Conservation (phyloP, 75 land plant species). For the Chamaecyparis obtusa region DNA sequence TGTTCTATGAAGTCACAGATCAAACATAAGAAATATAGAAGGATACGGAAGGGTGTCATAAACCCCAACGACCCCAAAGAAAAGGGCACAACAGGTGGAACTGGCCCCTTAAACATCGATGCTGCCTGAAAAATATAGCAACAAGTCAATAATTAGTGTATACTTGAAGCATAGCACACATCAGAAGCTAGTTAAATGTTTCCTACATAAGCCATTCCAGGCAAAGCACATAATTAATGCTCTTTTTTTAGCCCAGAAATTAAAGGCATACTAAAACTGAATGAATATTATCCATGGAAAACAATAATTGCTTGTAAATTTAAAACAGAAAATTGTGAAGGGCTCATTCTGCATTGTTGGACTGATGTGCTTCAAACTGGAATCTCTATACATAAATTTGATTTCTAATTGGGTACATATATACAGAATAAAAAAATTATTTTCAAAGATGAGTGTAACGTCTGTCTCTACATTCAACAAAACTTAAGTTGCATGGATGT, state of each 20-base stretch:
- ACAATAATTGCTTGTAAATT: background rate
- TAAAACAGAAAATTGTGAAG: background rate
- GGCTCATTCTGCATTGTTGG: background rate
- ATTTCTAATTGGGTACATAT: background rate
- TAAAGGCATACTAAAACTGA: background rate
- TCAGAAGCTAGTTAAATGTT: background rate
- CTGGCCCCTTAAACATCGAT: constrained; percentile 92
- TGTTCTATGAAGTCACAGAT: background rate
- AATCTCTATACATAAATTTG: constrained; percentile 5
- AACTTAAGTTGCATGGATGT: background rate
- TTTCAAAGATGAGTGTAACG: background rate
- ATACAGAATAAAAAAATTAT: background rate
- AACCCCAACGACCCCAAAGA: constrained; percentile 93
- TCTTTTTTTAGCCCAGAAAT: background rate
- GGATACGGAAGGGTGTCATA: constrained; percentile 98
- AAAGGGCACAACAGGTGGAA: constrained; percentile 92
- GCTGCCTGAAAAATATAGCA: constrained; percentile 66
- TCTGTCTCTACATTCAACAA: background rate
- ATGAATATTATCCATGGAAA: background rate
- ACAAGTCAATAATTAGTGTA: background rate
- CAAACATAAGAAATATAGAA: constrained; percentile 1
- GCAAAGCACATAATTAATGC: background rate
- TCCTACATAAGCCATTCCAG: background rate
- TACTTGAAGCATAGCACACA: background rate
- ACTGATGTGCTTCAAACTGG: background rate